Conservation (phyloP, 2,329 filamentous ascomycete species). For the Exophiala sp. region DNA sequence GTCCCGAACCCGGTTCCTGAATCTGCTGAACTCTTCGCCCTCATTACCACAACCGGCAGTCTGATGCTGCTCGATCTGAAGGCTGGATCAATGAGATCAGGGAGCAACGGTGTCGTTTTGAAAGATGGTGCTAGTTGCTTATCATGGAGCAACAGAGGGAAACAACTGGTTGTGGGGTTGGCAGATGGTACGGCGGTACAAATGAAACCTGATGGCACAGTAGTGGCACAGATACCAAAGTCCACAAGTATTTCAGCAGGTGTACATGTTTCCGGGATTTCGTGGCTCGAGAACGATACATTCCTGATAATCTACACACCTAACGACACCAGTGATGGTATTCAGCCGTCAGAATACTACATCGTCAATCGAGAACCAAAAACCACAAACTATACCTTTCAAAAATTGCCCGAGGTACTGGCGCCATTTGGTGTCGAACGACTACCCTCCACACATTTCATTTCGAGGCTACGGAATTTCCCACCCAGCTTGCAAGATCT, state of each 20-base stretch:
- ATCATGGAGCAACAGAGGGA: slow-evolving; percentile 89
- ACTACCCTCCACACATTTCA: slow-evolving; percentile 69
- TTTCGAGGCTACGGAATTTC: slow-evolving; percentile 74
- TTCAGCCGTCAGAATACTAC: slow-evolving; percentile 69
- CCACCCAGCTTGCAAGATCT: slow-evolving; percentile 76
- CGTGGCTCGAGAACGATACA: slow-evolving; percentile 83
- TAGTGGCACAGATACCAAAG: slow-evolving; percentile 74
- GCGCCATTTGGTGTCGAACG: slow-evolving; percentile 65
- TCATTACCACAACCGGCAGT: slow-evolving; percentile 76
- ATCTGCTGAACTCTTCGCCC: slow-evolving; percentile 70
- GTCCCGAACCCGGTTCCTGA: slow-evolving; percentile 60
- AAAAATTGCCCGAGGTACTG: slow-evolving; percentile 71
- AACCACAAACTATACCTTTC: slow-evolving; percentile 62
- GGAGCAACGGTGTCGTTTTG: slow-evolving; percentile 62
- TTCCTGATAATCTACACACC: slow-evolving; percentile 78
- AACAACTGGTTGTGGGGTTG: slow-evolving; percentile 84
- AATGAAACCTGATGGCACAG: slow-evolving; percentile 75
- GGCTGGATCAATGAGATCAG: slow-evolving; percentile 56
- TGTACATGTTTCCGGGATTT: slow-evolving; percentile 73
- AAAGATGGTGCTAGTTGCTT: slow-evolving; percentile 75
- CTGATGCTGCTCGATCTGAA: slow-evolving; percentile 80
- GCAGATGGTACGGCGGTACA: slow-evolving; percentile 76
- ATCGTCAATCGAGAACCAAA: slow-evolving; percentile 67
- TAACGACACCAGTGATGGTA: slow-evolving; percentile 41
- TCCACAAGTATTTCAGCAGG: slow-evolving; percentile 63